Conservation (phyloP, 2,329 filamentous ascomycete genomes). For the Fusarium brachygibbosum region DNA sequence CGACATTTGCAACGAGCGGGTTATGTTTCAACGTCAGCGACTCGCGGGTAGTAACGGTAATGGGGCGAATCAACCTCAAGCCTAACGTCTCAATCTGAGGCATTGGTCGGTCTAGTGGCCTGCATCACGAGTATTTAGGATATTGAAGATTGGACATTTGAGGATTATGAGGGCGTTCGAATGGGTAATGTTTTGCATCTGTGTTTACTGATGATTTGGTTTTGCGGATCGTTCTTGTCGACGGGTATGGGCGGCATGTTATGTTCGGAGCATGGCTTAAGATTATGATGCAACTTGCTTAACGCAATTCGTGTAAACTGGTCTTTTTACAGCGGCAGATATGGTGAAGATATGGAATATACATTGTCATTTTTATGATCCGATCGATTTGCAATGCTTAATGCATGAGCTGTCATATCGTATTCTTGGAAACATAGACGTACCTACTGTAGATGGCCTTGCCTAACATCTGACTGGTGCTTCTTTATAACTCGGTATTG, state of each 20-base stretch:
- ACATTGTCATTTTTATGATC: slow-evolving; percentile 2
- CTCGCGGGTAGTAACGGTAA: slow-evolving; percentile 55
- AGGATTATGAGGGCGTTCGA: slow-evolving; percentile 42
- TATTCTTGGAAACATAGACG: background rate
- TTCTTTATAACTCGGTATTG: background rate
- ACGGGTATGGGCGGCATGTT: slow-evolving; percentile 42
- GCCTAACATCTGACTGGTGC: background rate
- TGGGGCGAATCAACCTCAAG: slow-evolving; percentile 48
- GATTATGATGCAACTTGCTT: slow-evolving; percentile 37
- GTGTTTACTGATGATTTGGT: slow-evolving; percentile 25
- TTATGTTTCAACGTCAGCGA: slow-evolving; percentile 72
- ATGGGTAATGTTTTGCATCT: slow-evolving; percentile 19
- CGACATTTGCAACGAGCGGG: slow-evolving; percentile 76
- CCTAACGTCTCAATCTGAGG: slow-evolving; percentile 31
- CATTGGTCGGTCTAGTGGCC: slow-evolving; percentile 34
- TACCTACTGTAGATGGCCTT: background rate
- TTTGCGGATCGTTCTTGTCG: slow-evolving; percentile 23
- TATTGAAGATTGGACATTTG: slow-evolving; percentile 23
- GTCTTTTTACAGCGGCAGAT: background rate
- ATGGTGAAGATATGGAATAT: slow-evolving; percentile 15
- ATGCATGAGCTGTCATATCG: background rate
- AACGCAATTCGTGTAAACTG: slow-evolving; percentile 1
- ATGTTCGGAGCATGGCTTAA: slow-evolving; percentile 41
- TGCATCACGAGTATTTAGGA: slow-evolving; percentile 25
- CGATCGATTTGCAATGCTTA: background rate